Evolutionary conservation across 768 basidiomycete genomes (phyloP), one percentile per base, ranked within the genome.

Genomic region (Lentinula sp.): DNA sequence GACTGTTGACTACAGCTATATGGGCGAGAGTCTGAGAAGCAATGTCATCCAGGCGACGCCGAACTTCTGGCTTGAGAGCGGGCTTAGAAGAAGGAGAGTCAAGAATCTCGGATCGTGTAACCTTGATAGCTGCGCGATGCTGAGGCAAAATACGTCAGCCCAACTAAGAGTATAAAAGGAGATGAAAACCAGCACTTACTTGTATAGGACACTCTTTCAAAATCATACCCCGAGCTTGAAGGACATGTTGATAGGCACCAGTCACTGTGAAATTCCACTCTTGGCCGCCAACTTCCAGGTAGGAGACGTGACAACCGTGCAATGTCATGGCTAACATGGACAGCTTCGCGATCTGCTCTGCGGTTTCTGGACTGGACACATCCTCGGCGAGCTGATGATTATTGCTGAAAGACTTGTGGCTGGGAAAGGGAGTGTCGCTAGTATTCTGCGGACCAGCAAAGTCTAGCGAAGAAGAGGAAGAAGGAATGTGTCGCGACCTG

Each of bases 1-100:
- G 87, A 60, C 90, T 88, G 66, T 96, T 95, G 68, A 96, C 89
- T 65, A 98, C 94, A 28, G 94, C 89, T 69, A 98, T 93, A 71
- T 95, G 92, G 8, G 95, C 93, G 62, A 85, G 78, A n/a, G 93
- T 95, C 69, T 93, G 89, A 2, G 88, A 86, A 32, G 95, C 95
- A 69, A 98, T 92, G 69, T 96, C 93, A 72, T 97, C 94, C n/a
- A 98, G 83, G 59, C 88, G 85, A 55, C 85, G 84, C 57, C 89
- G 84, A 39, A 95, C 91, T 65, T 92, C 88, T 0, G 85, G 77
- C 72, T 95, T 95, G 68, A 96, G 81, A 5, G 84, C 72, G 5
- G 91, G 91, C 74, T 89, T 86, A 45, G 86, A 86, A 64, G 87
- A 82, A 59, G 86, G 86, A 56, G 87, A 86, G 73, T 97, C 94